Evolutionary conservation across 768 basidiomycete species (phyloP).

Genomic region (Pisolithus marmoratus): DNA sequence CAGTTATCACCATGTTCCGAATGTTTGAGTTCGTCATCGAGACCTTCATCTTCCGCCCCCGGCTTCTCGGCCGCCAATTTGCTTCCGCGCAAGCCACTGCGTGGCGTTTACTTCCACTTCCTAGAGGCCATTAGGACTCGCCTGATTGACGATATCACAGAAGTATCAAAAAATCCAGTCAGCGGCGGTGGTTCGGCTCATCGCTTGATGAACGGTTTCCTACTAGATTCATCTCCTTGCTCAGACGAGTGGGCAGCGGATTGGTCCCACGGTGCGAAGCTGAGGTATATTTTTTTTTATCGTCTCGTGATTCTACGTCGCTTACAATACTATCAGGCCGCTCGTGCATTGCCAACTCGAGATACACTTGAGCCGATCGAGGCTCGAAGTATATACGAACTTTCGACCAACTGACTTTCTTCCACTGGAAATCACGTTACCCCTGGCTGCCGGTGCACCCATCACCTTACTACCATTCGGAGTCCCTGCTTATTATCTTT

Average conservation of each 20-base stretch:
- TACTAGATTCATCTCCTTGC: slow-evolving; percentile 42
- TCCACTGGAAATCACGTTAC: slow-evolving; percentile 37
- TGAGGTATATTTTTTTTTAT: slow-evolving; percentile 32
- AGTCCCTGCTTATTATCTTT: slow-evolving; percentile 67
- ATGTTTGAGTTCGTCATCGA: slow-evolving; percentile 26
- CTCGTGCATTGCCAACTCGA: slow-evolving; percentile 58
- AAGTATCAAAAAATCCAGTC: slow-evolving; percentile 29
- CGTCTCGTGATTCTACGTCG: slow-evolving; percentile 1
- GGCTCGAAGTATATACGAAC: slow-evolving; percentile 61
- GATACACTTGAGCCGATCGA: slow-evolving; percentile 39
- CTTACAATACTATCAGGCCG: slow-evolving; percentile 37
- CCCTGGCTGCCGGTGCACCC: slow-evolving; percentile 55
- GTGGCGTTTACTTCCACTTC: slow-evolving; percentile 39
- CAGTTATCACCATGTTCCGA: slow-evolving; percentile 33
- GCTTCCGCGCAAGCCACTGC: slow-evolving; percentile 45
- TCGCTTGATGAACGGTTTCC: slow-evolving; percentile 56
- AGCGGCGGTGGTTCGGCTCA: slow-evolving; percentile 32
- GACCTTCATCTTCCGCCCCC: slow-evolving; percentile 10
- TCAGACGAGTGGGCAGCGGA: slow-evolving; percentile 58
- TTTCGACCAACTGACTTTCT: slow-evolving; percentile 54
- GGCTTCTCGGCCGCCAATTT: slow-evolving; percentile 29
- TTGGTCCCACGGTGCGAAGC: slow-evolving; percentile 52
- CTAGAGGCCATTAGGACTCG: slow-evolving; percentile 56
- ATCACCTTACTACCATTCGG: slow-evolving; percentile 66
- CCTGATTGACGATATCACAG: slow-evolving; percentile 47